phyloP scores from a whole-genome alignment of 225 moss, liverwort and hornwort species.

The Pseudisothecium myosuroides region DNA sequence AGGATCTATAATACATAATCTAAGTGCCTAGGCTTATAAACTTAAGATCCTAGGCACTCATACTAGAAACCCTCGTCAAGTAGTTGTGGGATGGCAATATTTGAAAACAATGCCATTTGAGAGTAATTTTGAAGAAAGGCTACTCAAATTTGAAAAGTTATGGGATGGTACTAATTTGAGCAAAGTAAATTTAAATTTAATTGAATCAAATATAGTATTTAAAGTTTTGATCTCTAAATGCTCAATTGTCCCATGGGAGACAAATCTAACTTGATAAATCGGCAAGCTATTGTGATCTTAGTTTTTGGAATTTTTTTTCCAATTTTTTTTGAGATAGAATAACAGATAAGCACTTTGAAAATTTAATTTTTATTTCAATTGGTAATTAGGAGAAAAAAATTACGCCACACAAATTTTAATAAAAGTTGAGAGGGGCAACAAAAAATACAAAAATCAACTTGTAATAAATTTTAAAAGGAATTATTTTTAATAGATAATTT shows the following conservation, averaged over 20 bases:
- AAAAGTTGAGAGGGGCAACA: accelerated
- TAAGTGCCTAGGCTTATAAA: accelerated
- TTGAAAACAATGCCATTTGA: background rate
- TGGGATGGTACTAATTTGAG: background rate
- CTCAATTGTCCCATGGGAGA: background rate
- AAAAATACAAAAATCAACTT: background rate
- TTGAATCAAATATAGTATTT: background rate
- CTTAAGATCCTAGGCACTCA: background rate
- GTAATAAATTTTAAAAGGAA: background rate
- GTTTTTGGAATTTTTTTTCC: too few species aligned
- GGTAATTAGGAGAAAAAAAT: accelerated
- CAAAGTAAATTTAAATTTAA: background rate
- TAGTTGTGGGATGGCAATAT: background rate
- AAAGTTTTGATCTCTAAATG: background rate
- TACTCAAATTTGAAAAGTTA: background rate
- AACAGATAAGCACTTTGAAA: background rate
- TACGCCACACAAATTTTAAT: too few species aligned
- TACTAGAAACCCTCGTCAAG: accelerated
- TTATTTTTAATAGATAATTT: background rate
- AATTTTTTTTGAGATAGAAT: background rate
- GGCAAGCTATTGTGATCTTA: background rate
- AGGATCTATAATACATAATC: too few species aligned
- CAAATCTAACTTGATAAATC: too few species aligned
- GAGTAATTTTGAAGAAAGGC: background rate
- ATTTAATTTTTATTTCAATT: background rate